Base-by-base conservation (phyloP, 805 yeast genomes). In the Sporopachydermia lactativora region DNA sequence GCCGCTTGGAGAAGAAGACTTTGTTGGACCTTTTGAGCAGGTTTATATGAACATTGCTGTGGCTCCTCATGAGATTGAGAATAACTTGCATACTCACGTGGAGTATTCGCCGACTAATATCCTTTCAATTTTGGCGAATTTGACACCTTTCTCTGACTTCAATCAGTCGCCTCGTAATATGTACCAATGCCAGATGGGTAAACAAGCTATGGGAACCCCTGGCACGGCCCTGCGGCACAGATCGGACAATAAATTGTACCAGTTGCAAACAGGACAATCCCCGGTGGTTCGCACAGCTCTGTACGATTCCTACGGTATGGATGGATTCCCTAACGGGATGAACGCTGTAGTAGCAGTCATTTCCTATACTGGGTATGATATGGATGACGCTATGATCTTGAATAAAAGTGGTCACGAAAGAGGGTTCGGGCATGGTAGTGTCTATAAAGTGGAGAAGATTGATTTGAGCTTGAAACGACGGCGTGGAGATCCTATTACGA, bases 161-260 rank as follows among this genome's bases (percentile, higher is more conserved):
- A 92, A 92, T 63, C 98, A 92, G 68, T 88, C 96, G 18, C 98
- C 98, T 55, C 82, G 98, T 76, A 92, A 92, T 61, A 92, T 92
- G 97, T 92, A 92, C 61, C 98, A 92, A 68, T 92, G 98, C 66
- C 98, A 92, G 71, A 92, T 92, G 98, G 97, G 96, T 75, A 92
- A 92, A 66, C 98, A 92, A 68, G 89, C 98, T 15, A 92, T 92
- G 98, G 98, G 98, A 63, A 92, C 98, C 3, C 98, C 98, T 5
- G 97, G 97, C 65, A 95, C 92, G 47, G 97, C 94, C 0, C 67
- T 89, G 41, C 73, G 68, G 37, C 95, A 86, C 60, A 75, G 98
- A 61, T 81, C 95, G 1, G 98, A 92, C 61, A 92, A 92, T 66
- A 92, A 89, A 60, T 65, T 92, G 45, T 92, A 92, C 64, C 77